Percentiles rank a stretch among this genome's conserved stretches.
Conservation (phyloP, 176 grass and related monocot genomes). For the Carex kokanica region DNA sequence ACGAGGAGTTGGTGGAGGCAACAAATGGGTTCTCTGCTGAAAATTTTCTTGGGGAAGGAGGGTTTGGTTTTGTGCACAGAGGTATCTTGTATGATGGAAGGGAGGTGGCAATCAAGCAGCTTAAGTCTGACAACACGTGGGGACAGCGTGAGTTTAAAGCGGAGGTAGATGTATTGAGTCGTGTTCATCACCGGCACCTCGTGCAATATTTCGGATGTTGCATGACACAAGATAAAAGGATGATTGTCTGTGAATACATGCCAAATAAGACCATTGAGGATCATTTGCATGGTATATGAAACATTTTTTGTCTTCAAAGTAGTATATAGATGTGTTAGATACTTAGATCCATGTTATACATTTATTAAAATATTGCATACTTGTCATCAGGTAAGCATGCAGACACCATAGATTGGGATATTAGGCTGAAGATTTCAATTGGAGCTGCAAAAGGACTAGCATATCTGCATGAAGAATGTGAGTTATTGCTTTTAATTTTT, state of each 20-base stretch:
- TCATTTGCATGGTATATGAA: constrained; percentile 32
- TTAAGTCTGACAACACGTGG: constrained; percentile 29
- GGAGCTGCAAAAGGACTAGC: constrained; percentile 38
- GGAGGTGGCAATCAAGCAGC: constrained; percentile 27
- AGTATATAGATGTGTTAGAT: background rate
- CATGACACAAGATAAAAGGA: constrained; percentile 26
- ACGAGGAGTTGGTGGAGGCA: constrained; percentile 22
- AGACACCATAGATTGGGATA: constrained; percentile 30
- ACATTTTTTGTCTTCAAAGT: background rate
- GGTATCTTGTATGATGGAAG: constrained; percentile 31
- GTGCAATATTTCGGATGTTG: constrained; percentile 35
- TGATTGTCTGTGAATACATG: constrained; percentile 40
- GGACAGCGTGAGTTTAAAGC: constrained; percentile 36
- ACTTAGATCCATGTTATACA: background rate
- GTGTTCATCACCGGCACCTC: constrained; percentile 38
- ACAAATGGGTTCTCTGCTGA: constrained; percentile 32
- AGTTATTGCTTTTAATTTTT: background rate
- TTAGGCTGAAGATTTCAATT: constrained; percentile 32
- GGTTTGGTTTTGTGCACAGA: constrained; percentile 37
- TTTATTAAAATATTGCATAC: background rate
- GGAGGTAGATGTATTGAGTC: constrained; percentile 37
- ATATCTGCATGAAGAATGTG: constrained; percentile 42
- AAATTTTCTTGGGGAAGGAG: constrained; percentile 43
- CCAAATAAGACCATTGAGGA: constrained; percentile 30
- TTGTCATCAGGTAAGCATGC: constrained; percentile 7